Base-by-base conservation (phyloP, 805 yeast genomes). In the Lipomyces sp. region DNA sequence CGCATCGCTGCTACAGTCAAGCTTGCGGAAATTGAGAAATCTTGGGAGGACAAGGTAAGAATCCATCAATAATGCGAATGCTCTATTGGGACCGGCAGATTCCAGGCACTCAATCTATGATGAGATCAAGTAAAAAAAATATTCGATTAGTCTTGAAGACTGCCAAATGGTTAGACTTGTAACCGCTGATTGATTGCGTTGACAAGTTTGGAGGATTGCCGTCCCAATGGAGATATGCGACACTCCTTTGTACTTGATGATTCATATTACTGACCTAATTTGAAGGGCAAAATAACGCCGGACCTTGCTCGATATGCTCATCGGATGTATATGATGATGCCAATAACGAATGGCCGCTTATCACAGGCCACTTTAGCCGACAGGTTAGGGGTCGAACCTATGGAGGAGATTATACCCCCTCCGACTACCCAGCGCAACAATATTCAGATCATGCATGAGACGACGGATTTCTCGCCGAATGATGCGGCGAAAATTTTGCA, bases 391-490 rank as follows among this genome's bases (percentile, higher is more conserved):
- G 32, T 8, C 45, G 64, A 63, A 32, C 18, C 34, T 63, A 60
- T 45, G 53, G 67, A 69, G 59, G 72, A 70, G 57, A 56, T 64
- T 50, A 74, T 74, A 33, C 59, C 63, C 71, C 73, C 82, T 72
- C 55, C 70, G n/a, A 82, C 87, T 8, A 97, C 93, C 75, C 90
- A 92, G 76, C 82, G 92, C 75, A 90, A 97, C n/a, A 97, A 94
- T 81, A 90, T 93, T 81, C 97, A 93, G 81, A 90, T 94, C 81
- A 88, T 94, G 76, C 94, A 97, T 8, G 99, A 94, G 79, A 87
- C 92, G 34, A 96, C 92, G 80, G 97, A 97, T 8, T 93, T 94
- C 76, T 97, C 97, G 5, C 97, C 98, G 4, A 84, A 92, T 4
- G 98, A 95, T 75, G 98, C 99, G 13, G 97, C 99, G 59, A 81